A percentile compares a stretch with the other conserved stretches of the same genome.
These are phyloP conservation scores for Tulasnella sp. DNA, from an alignment of 768 basidiomycete species.

Conservation along the genomic window DNA sequence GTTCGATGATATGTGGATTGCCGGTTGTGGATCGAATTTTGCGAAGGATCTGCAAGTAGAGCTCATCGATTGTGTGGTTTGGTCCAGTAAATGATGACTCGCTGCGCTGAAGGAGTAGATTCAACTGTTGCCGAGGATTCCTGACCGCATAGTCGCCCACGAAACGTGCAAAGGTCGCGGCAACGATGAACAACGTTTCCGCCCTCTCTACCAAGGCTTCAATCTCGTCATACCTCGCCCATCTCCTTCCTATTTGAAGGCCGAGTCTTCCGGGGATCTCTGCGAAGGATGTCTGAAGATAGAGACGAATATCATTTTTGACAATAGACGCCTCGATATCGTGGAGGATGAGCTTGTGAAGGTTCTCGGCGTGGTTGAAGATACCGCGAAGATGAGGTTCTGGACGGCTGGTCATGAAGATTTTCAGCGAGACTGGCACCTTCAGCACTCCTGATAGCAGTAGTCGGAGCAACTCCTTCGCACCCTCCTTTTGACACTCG, in stretches of 20 bases:
- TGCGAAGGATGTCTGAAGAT: slow-evolving; percentile 4
- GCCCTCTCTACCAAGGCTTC: neutral
- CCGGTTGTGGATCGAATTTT: neutral
- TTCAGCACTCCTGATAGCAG: slow-evolving; percentile 17
- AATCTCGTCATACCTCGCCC: neutral
- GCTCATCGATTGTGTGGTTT: neutral
- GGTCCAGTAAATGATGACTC: neutral
- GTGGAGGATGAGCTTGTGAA: neutral
- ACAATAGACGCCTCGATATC: slow-evolving; percentile 11
- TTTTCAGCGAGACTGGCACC: slow-evolving; percentile 25
- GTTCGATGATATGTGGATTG: neutral
- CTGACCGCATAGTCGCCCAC: neutral
- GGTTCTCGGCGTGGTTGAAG: neutral
- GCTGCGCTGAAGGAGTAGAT: neutral
- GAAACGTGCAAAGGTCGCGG: neutral
- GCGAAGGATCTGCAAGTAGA: neutral
- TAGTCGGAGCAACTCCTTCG: slow-evolving; percentile 20
- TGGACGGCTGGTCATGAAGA: slow-evolving; percentile 29
- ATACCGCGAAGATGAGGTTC: slow-evolving; percentile 23
- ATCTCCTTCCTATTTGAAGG: neutral
- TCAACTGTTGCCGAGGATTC: neutral
- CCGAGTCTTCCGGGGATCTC: neutral
- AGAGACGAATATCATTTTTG: slow-evolving; percentile 8
- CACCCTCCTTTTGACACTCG: slow-evolving; percentile 23
- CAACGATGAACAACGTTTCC: neutral